phyloP scores from a whole-genome alignment of 2,329 filamentous ascomycete species.

The Cladosporium cucumerinum region DNA sequence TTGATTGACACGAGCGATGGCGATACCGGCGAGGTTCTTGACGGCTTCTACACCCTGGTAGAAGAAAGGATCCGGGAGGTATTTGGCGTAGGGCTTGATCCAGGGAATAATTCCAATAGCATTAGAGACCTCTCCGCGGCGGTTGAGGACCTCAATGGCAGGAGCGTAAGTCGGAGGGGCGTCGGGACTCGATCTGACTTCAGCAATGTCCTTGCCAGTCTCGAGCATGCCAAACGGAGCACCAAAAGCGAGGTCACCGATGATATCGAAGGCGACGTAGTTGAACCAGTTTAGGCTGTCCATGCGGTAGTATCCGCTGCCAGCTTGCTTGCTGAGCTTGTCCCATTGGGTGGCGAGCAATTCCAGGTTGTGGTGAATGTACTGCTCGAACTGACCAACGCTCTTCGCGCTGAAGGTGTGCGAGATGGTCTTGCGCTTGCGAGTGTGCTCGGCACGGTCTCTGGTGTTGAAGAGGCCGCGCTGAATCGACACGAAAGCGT shows the following conservation, averaged over 20 bases:
- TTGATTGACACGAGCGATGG: conserved; percentile 73
- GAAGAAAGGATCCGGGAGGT: conserved; percentile 52
- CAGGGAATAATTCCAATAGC: conserved; percentile 71
- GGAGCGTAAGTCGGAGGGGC: conserved; percentile 31
- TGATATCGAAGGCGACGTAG: conserved; percentile 34
- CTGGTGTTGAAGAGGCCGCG: conserved; percentile 88
- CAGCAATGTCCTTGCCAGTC: conserved; percentile 30
- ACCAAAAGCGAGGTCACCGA: conserved; percentile 21
- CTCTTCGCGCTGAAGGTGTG: conserved; percentile 81
- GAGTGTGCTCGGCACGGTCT: conserved; percentile 74
- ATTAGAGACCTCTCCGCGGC: conserved; percentile 76
- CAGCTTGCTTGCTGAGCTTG: conserved; percentile 47
- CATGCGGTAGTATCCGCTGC: conserved; percentile 24
- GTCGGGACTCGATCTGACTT: conserved; percentile 30
- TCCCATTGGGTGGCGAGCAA: conserved; percentile 73
- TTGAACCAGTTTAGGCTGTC: conserved; percentile 28
- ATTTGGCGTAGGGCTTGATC: conserved; percentile 76
- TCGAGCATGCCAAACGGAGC: conserved; percentile 24
- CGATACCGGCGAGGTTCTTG: conserved; percentile 79
- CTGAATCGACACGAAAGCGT: conserved; percentile 81
- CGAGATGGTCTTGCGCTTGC: conserved; percentile 82
- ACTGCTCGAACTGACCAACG: conserved; percentile 72
- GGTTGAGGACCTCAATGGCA: conserved; percentile 84
- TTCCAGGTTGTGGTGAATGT: conserved; percentile 76
- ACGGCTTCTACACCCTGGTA: conserved; percentile 44